Conservation (phyloP, 495 filamentous ascomycete species). For the Letharia lupina region DNA sequence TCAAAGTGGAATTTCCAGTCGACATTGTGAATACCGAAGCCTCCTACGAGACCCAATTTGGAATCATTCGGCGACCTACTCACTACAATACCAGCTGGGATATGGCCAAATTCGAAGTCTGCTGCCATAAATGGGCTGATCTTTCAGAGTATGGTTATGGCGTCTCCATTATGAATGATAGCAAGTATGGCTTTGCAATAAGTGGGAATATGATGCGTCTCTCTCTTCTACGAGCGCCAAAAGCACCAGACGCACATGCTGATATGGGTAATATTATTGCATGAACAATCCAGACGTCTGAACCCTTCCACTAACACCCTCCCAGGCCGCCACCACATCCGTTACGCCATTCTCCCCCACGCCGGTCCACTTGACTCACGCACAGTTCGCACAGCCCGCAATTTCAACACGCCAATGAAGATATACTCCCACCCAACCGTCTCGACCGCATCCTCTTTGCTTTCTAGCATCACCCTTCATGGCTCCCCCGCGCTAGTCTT, state of each 20-base stretch:
- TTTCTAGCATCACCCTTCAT: constrained; percentile 47
- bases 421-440: constrained; percentile 32
- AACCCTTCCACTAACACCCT: constrained; percentile 12
- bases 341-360: constrained; percentile 89
- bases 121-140: constrained; percentile 96
- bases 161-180: constrained; percentile 89
- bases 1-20: constrained; percentile 97
- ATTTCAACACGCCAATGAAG: constrained; percentile 80
- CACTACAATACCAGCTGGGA: constrained; percentile 98
- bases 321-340: constrained; percentile 62
- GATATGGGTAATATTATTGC: constrained; percentile 63
- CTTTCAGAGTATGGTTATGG: constrained; percentile 87
- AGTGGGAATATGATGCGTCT: constrained; percentile 87
- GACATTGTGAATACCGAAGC: constrained; percentile 87
- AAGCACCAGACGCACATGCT: constrained; percentile 89
- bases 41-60: constrained; percentile 93
- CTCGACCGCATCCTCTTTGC: constrained; percentile 30
- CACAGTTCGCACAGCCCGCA: constrained; percentile 74
- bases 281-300: not conserved
- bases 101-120: constrained; percentile 99
- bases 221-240: constrained; percentile 81
- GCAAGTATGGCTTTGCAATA: constrained; percentile 94
- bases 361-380: constrained; percentile 55
- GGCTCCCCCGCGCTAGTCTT: constrained; percentile 58
- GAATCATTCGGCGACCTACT: constrained; percentile 77